Evolutionary conservation across 495 filamentous ascomycete species (phyloP).

Genomic region (Niebla homalea): DNA sequence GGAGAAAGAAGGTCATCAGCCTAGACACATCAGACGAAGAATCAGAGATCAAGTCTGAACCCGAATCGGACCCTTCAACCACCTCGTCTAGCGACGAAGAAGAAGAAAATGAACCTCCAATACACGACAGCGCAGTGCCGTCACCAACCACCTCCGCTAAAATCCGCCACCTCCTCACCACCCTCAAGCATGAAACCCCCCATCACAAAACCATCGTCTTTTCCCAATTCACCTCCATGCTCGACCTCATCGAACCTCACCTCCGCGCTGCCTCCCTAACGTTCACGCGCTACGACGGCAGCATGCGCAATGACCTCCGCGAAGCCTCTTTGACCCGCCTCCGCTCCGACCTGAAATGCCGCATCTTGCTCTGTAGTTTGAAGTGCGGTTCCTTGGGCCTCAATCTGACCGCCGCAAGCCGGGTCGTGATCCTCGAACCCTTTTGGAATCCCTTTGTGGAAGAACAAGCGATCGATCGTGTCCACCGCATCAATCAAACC

Average conservation of each 20-base stretch:
- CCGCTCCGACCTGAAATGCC: constrained; percentile 54
- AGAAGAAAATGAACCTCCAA: constrained; percentile 32
- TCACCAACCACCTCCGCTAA: constrained; percentile 66
- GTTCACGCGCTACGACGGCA: constrained; percentile 85
- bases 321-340: constrained; percentile 71
- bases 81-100: constrained; percentile 18
- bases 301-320: constrained; percentile 85
- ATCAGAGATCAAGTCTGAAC: constrained; percentile 10
- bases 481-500: constrained; percentile 91
- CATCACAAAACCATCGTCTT: constrained; percentile 95
- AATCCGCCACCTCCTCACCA: constrained; percentile 67
- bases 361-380: constrained; percentile 80
- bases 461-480: constrained; percentile 96
- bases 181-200: constrained; percentile 64
- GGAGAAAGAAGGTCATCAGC: constrained; percentile 10
- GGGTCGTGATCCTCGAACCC: constrained; percentile 89
- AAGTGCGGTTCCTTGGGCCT: constrained; percentile 87
- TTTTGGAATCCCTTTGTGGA: constrained; percentile 99
- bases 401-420: constrained; percentile 84
- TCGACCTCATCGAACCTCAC: constrained; percentile 92
- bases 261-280: constrained; percentile 54
- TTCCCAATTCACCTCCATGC: constrained; percentile 94
- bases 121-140: constrained; percentile 33
- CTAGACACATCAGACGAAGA: constrained; percentile 23
- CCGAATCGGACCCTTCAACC: constrained; percentile 20